Conservation (phyloP, 257 asterid genomes). For the Asclepias syriaca region DNA sequence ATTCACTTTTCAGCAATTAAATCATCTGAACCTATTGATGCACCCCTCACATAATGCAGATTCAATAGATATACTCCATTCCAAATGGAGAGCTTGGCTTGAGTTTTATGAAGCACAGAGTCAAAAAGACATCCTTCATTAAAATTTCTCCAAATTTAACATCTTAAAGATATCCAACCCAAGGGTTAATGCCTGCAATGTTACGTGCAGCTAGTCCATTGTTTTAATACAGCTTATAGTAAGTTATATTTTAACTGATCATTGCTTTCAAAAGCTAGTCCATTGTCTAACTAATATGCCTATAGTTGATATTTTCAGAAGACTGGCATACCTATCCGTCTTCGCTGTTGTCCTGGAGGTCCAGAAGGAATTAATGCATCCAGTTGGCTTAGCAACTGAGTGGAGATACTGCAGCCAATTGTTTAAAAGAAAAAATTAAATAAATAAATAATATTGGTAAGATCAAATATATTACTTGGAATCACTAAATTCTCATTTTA, state of each 20-base stretch:
- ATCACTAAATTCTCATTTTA: not conserved
- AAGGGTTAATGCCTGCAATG: not conserved
- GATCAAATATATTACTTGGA: slow-evolving; percentile 1
- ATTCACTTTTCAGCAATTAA: not conserved
- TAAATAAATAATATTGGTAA: not conserved
- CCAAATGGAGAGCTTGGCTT: not conserved
- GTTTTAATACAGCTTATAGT: not conserved
- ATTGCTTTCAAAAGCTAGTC: not conserved
- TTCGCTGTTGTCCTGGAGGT: slow-evolving; percentile 73
- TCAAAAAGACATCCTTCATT: not conserved
- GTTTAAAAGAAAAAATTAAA: slow-evolving; percentile 4
- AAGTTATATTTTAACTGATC: not conserved
- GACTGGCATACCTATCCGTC: slow-evolving; percentile 67
- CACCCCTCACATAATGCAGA: not conserved
- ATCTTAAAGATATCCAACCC: not conserved
- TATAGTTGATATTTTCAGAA: not conserved
- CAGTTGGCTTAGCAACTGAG: slow-evolving; percentile 63
- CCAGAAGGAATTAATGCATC: slow-evolving; percentile 80
- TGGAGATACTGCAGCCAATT: slow-evolving; percentile 55
- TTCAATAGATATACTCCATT: not conserved
- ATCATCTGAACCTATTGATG: not conserved
- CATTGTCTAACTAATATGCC: not conserved
- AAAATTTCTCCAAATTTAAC: not conserved
- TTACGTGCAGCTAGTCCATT: too few species aligned
- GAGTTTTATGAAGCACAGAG: not conserved